Base-by-base conservation (phyloP, 2,329 filamentous ascomycete genomes). In the Aspergillus pseudonomiae region DNA sequence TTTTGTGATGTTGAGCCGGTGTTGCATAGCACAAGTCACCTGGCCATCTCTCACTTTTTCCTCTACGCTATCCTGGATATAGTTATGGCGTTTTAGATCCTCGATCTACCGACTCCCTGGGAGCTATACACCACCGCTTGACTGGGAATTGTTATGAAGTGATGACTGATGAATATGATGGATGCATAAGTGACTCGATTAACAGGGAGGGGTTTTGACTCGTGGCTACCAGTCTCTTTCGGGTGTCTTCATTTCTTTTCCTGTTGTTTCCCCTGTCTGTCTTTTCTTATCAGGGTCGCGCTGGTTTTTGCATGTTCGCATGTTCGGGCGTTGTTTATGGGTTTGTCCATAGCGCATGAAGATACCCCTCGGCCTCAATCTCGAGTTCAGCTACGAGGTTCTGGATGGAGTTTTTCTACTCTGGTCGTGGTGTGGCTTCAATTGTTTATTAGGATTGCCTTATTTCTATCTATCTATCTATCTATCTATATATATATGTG, bases 161-260 rank as follows among this genome's bases (percentile, higher is more conserved):
- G 70, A 77, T 68, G 75, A 77, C 69, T 77, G 70, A 77, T 70
- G 74, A 77, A 67, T 74, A 36, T 36, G 68, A 77, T 72, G 76
- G 68, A 77, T 72, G 76, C 66, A 75, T 72, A 72, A 69, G 68
- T 65, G 67, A 67, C 70, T 70, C 72, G 63, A 58, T 62, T 61
- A 56, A 57, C 46, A 62, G 63, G 62, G 60, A 65, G 65, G 52
- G 56, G 14, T 5, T 70, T 74, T 65, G 63, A 64, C 62, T 62
- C 60, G 63, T 64, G 59, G 57, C 34, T 61, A 58, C 64, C 63
- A 61, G 59, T 59, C 63, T 64, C 64, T 61, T 67, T 66, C 62
- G 58, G 59, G 56, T 68, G 55, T 63, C 19, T 30, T 34, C 26
- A 39, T n/a, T 53, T 54, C 24, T 19, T 60, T 61, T 54, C 3